phyloP scores from a whole-genome alignment of 2,329 filamentous ascomycete genomes.

The Sclerotinia nivalis region DNA sequence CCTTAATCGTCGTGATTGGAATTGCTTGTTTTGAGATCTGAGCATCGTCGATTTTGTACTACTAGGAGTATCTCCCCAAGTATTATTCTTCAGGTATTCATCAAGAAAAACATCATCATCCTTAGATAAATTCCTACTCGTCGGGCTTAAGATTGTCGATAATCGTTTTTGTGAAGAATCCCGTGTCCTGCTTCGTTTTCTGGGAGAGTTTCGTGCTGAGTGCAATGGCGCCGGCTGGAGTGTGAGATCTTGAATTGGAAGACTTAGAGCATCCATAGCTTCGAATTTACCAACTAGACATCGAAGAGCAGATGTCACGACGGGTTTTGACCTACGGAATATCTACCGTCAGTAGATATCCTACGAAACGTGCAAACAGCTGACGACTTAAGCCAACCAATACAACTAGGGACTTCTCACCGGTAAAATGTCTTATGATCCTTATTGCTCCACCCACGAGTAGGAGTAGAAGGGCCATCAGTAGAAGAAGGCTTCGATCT shows the following conservation, averaged over 20 bases:
- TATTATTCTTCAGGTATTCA: background rate
- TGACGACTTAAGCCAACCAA: background rate
- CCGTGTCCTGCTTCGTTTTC: conserved; percentile 13
- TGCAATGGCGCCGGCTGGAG: conserved; percentile 33
- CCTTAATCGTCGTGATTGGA: background rate
- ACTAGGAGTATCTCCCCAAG: background rate
- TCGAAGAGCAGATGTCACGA: conserved; percentile 27
- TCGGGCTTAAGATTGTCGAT: conserved; percentile 31
- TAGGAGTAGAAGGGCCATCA: background rate
- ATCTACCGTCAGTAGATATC: background rate
- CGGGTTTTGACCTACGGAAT: background rate
- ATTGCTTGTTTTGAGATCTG: conserved; percentile 11
- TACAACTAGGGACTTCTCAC: background rate
- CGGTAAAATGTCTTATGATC: background rate
- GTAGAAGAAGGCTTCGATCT: conserved; percentile 15
- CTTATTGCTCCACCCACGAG: background rate
- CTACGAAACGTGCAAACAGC: background rate
- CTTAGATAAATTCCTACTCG: conserved; percentile 5
- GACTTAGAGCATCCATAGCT: conserved; percentile 35
- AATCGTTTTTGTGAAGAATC: conserved; percentile 25
- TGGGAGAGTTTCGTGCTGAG: conserved; percentile 20
- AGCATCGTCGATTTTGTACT: conserved; percentile 7
- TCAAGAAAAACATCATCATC: conserved; percentile 21
- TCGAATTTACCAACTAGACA: conserved; percentile 39
- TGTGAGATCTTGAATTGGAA: conserved; percentile 26